A percentile compares a stretch with the other conserved stretches of the same genome.
Conservation (phyloP, 352 stramenopile genomes). For the Phytophthora lateralis region DNA sequence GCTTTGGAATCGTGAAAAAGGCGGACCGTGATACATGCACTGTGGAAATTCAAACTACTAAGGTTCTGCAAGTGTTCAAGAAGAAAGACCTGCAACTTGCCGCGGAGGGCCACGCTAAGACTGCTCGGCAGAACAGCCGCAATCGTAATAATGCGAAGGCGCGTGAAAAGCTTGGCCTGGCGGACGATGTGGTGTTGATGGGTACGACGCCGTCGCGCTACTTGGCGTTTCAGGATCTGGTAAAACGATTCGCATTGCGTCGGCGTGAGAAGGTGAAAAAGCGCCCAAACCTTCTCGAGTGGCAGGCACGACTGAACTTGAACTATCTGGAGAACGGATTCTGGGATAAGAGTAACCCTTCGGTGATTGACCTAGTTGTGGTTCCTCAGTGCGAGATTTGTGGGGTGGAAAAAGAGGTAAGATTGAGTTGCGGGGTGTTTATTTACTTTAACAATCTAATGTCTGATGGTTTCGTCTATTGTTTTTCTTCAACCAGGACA, state of each 20-base stretch:
- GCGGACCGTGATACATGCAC: slow-evolving; percentile 87
- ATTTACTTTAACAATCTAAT: slow-evolving; percentile 11
- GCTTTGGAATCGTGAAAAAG: slow-evolving; percentile 80
- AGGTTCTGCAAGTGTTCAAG: slow-evolving; percentile 84
- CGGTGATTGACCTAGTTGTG: slow-evolving; percentile 69
- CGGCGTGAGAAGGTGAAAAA: slow-evolving; percentile 85
- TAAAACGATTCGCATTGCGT: slow-evolving; percentile 85
- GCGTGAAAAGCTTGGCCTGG: slow-evolving; percentile 74
- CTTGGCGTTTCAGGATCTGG: slow-evolving; percentile 82
- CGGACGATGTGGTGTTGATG: slow-evolving; percentile 80
- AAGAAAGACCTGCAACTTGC: slow-evolving; percentile 88
- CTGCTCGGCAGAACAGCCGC: slow-evolving; percentile 53
- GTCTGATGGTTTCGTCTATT: background rate
- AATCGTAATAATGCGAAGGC: slow-evolving; percentile 77
- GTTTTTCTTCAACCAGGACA: slow-evolving; percentile 43
- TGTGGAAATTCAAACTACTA: slow-evolving; percentile 74
- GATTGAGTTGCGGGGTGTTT: slow-evolving; percentile 7
- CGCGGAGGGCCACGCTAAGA: slow-evolving; percentile 61
- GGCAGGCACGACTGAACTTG: slow-evolving; percentile 71
- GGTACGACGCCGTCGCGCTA: slow-evolving; percentile 83
- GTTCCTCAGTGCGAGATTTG: slow-evolving; percentile 83
- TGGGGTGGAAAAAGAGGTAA: slow-evolving; percentile 83
- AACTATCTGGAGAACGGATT: slow-evolving; percentile 62
- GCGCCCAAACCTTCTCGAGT: slow-evolving; percentile 83
- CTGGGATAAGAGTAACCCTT: slow-evolving; percentile 59